A percentile compares a stretch with the other conserved stretches of the same genome.
phyloP scores from a whole-genome alignment of 495 filamentous ascomycete genomes.

The Penicillium turbatum region DNA sequence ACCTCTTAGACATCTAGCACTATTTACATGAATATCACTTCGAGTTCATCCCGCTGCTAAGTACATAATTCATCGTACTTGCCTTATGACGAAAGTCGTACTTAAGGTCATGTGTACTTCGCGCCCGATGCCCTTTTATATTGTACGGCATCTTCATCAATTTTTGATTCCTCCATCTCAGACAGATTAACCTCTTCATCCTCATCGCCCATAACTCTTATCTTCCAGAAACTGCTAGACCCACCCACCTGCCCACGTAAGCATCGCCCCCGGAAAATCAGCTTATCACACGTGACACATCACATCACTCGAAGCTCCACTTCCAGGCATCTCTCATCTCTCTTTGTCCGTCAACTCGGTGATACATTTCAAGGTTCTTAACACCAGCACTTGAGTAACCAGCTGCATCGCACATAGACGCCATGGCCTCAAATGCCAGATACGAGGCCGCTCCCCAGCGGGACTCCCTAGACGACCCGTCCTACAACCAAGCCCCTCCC shows the following conservation, averaged over 20 bases:
- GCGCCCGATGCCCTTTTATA: no score
- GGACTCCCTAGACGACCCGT: slow-evolving; percentile 61
- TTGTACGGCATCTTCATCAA: no score
- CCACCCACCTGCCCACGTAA: not conserved
- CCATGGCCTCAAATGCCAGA: slow-evolving; percentile 65
- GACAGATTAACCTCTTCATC: no score
- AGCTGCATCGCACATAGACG: not conserved
- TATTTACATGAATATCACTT: no score
- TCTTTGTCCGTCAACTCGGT: not conserved
- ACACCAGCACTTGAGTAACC: not conserved
- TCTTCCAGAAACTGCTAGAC: not conserved
- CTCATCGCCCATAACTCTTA: not conserved
- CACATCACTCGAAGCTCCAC: slow-evolving; percentile 2
- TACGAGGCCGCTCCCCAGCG: slow-evolving; percentile 69
- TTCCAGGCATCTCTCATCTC: slow-evolving; percentile 4
- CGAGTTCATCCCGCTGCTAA: no score
- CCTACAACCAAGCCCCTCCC: slow-evolving; percentile 81
- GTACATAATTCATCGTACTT: no score
- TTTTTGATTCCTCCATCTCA: no score
- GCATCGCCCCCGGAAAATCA: not conserved
- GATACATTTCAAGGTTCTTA: not conserved
- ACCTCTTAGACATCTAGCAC: no score
- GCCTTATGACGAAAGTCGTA: no score
- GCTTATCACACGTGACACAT: slow-evolving; percentile 9
- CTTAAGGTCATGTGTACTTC: no score